Evolutionary conservation across 2,329 filamentous ascomycete species (phyloP), one percentile per base, ranked within the genome.

Genomic region (Aspergillus sp.): DNA sequence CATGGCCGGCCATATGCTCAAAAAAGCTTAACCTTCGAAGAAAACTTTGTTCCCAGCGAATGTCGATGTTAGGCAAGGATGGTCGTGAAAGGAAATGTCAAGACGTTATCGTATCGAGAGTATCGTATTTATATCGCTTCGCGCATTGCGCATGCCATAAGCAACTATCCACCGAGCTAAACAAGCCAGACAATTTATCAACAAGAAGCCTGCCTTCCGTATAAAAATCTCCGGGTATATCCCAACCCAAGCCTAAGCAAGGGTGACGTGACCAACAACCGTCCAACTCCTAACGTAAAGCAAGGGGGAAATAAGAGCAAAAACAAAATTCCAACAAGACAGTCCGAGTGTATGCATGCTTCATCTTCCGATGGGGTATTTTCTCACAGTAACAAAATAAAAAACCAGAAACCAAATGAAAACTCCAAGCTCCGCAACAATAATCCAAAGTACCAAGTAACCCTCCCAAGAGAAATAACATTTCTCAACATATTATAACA

Each of bases 361-460:
- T 57, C 58, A 56, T 56, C 54, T 54, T 57, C 35, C 35, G 14
- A 21, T 21, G 31, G 58, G 58, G 58, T 60, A 60, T 60, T 60
- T 57, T 53, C 48, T 52, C 44, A 40, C 48, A 50, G 19, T 23
- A 47, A 44, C 33, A 33, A 19, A 46, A 33, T 44, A 57, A 48
- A 17, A 37, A 31, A 31, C 4, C 27, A 31, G 9, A 31, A 4
- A 31, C 27, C 27, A 31, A 11, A 27, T 14, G 14, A 37, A 53
- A 40, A 59, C 56, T 52, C 23, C 52, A 55, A 55, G 48, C 50
- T 52, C 50, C 47, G 35, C 35, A n/a, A 7, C 35, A 37, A 37
- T 14, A 37, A 37, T 37, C 9, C 35, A 37, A 37, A 37, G 31
- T 49, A 47, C 19, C 35, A 37, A 37, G 12, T 14, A 12, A 37